Evolutionary conservation across 2,329 filamentous ascomycete species (phyloP).

Genomic region (Colletotrichum shisoi): DNA sequence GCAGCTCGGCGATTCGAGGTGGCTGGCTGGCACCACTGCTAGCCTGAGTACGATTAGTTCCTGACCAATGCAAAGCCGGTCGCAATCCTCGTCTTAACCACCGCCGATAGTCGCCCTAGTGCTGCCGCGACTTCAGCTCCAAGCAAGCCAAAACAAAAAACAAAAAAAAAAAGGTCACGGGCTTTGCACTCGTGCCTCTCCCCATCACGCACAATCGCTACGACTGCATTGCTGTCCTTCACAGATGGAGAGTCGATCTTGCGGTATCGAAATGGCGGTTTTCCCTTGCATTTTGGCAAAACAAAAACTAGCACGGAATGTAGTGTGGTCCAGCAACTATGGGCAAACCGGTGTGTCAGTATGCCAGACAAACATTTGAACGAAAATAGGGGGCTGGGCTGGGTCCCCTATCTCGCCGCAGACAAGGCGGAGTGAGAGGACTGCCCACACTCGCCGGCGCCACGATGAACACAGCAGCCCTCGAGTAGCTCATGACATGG

Average conservation of each 20-base stretch:
- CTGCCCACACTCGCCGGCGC: background rate
- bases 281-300: background rate
- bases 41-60: background rate
- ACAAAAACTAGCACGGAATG: background rate
- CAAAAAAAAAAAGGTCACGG: conserved; percentile 32
- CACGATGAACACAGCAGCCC: background rate
- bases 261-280: background rate
- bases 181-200: conserved; percentile 27
- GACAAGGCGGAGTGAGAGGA: too few relatives aligned
- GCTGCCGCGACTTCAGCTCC: conserved; percentile 20
- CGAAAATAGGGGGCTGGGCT: background rate
- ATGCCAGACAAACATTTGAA: background rate
- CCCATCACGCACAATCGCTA: conserved; percentile 22
- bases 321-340: background rate
- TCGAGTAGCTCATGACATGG: conserved; percentile 8
- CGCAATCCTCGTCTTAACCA: conserved; percentile 26
- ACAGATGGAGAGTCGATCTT: background rate
- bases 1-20: conserved; percentile 23
- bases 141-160: conserved; percentile 13
- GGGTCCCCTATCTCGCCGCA: background rate
- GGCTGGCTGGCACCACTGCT: conserved; percentile 15
- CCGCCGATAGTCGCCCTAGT: conserved; percentile 35
- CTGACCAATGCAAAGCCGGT: conserved; percentile 3
- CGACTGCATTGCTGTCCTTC: background rate
- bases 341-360: background rate